These are phyloP conservation scores for Barnettozyma salicaria DNA, from an alignment of 805 yeast species.

Conservation along the genomic window DNA sequence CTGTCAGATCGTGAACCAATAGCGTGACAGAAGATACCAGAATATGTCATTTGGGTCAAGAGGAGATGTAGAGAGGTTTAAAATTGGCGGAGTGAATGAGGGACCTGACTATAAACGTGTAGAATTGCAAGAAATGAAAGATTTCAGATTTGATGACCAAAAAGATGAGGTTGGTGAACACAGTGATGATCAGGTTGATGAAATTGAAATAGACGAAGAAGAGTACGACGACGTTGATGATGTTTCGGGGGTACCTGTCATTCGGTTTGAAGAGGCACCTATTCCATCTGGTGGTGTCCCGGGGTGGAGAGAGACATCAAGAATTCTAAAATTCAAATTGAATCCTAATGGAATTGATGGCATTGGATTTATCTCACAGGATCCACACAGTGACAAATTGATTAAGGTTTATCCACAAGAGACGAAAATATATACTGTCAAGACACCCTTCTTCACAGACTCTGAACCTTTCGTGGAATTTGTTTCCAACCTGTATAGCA, in stretches of 20 bases:
- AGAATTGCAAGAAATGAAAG: constrained; percentile 5
- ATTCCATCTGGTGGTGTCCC: constrained; percentile 28
- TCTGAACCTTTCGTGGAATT: constrained; percentile 40
- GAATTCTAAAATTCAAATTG: constrained; percentile 38
- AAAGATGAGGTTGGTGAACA: constrained; percentile 8
- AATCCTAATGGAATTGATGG: constrained; percentile 41
- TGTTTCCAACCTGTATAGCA: constrained; percentile 44
- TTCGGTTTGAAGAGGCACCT: constrained; percentile 31
- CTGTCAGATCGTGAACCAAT: too few relatives aligned
- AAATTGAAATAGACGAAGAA: constrained; percentile 17
- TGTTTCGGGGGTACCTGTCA: constrained; percentile 25
- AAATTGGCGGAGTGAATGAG: not conserved
- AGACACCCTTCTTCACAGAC: constrained; percentile 34
- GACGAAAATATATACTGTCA: constrained; percentile 38
- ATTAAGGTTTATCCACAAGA: constrained; percentile 33
- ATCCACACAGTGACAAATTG: constrained; percentile 20
- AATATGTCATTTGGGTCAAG: constrained; percentile 2
- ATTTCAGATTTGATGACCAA: constrained; percentile 12
- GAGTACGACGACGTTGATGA: constrained; percentile 23
- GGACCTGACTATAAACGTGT: not conserved
- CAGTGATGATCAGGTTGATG: constrained; percentile 6
- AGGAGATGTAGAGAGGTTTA: not conserved
- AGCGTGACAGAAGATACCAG: too few relatives aligned
- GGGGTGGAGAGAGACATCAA: constrained; percentile 30
- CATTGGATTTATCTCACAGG: constrained; percentile 33